Conservation (phyloP, 2,329 filamentous ascomycete genomes). For the Nannizziopsis arthrosporioides region DNA sequence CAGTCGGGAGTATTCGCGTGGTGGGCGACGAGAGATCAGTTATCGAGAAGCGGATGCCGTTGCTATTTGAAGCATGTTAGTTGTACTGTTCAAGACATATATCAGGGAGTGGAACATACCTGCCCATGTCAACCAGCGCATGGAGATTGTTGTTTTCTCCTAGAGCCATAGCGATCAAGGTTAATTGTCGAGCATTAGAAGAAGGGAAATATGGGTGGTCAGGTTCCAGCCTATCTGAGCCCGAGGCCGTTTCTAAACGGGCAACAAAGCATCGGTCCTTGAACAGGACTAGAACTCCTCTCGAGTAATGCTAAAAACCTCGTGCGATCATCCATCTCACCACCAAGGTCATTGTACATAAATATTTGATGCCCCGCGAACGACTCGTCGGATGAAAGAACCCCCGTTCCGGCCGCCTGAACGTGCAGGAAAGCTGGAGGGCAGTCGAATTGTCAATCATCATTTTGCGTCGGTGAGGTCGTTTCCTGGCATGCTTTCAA, state of each 20-base stretch:
- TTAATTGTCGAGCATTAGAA: background rate
- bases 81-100: background rate
- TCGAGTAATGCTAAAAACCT: too few relatives aligned
- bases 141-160: constrained; percentile 1
- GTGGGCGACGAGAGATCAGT: constrained; percentile 62
- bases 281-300: too few relatives aligned
- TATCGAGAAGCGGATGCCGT: constrained; percentile 87
- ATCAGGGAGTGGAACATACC: background rate
- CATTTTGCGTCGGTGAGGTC: too few relatives aligned
- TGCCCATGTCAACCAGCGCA: constrained; percentile 10
- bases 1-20: constrained; percentile 59
- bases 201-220: background rate
- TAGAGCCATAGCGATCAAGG: background rate
- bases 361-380: too few relatives aligned
- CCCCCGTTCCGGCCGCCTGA: too few relatives aligned
- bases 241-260: background rate
- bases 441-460: too few relatives aligned
- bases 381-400: too few relatives aligned
- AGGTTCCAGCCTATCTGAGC: background rate
- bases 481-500: too few relatives aligned
- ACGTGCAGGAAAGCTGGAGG: too few relatives aligned
- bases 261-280: too few relatives aligned
- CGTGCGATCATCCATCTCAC: too few relatives aligned
- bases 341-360: too few relatives aligned
- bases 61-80: constrained; percentile 38